Percentiles rank a stretch among this genome's conserved stretches.
phyloP scores from a whole-genome alignment of 1,139 yeast genomes.

The Hanseniaspora gamundiae region DNA sequence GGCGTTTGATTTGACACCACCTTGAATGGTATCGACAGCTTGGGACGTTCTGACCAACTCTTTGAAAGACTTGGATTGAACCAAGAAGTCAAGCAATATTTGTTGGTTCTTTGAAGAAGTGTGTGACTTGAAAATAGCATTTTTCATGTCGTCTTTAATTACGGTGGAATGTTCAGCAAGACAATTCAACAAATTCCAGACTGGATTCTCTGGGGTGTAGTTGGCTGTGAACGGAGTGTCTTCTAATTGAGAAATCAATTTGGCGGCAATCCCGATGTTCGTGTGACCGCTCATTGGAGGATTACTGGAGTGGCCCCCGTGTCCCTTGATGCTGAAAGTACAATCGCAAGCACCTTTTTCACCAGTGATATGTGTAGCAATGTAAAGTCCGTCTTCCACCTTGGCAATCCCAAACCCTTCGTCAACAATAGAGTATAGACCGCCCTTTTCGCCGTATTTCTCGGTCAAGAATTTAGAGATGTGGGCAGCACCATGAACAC shows the following conservation, averaged over 20 bases:
- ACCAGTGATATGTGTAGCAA: conserved; percentile 20
- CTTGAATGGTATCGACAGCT: conserved; percentile 55
- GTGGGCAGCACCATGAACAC: conserved; percentile 37
- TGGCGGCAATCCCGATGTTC: conserved; percentile 44
- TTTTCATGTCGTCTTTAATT: conserved; percentile 14
- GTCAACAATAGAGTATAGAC: conserved; percentile 43
- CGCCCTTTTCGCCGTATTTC: conserved; percentile 35
- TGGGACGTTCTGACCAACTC: conserved; percentile 50
- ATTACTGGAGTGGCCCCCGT: conserved; percentile 13
- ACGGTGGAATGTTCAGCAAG: conserved; percentile 31
- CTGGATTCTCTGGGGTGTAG: conserved; percentile 35
- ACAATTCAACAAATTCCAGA: conserved; percentile 32
- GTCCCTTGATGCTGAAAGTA: conserved; percentile 9
- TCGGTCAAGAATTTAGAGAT: conserved; percentile 31
- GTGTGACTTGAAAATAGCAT: conserved; percentile 33
- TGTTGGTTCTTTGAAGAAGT: conserved; percentile 32
- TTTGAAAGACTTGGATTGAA: conserved; percentile 20
- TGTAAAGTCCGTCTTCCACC: conserved; percentile 16
- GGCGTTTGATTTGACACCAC: conserved; percentile 62
- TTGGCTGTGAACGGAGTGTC: conserved; percentile 32
- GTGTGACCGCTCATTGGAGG: conserved; percentile 48
- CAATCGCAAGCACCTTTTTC: conserved; percentile 18
- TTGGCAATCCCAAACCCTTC: conserved; percentile 36
- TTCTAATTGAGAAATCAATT: conserved; percentile 35
- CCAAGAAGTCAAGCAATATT: conserved; percentile 28